These are phyloP conservation scores for Apiospora rasikravindrae DNA, from an alignment of 2,329 filamentous ascomycete genomes.

Conservation along the genomic window DNA sequence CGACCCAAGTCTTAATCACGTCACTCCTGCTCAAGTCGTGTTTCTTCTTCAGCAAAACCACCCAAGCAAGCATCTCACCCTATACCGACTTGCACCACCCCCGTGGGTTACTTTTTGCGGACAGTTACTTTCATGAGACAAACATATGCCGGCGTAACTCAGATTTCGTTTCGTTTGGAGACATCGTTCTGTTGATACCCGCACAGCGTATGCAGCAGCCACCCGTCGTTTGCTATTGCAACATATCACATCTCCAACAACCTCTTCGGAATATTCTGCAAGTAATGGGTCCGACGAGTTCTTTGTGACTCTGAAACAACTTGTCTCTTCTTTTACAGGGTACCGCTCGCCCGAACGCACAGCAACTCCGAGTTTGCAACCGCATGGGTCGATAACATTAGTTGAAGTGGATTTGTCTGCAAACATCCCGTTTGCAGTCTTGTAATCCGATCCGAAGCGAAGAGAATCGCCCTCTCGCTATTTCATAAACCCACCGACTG, in stretches of 20 bases:
- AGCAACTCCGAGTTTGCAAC: background rate
- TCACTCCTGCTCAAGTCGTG: background rate
- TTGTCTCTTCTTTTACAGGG: conserved; percentile 7
- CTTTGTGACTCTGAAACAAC: conserved; percentile 6
- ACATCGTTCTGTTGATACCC: conserved; percentile 16
- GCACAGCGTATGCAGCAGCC: conserved; percentile 8
- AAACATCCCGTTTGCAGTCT: conserved; percentile 4
- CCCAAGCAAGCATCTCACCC: background rate
- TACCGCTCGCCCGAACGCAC: background rate
- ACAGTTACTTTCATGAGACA: background rate
- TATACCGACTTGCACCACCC: background rate
- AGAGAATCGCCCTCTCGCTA: conserved; percentile 3
- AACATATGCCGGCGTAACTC: background rate
- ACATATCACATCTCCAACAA: background rate
- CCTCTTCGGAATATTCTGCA: background rate
- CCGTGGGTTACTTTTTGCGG: background rate
- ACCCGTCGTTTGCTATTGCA: conserved; percentile 10
- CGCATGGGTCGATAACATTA: conserved; percentile 12
- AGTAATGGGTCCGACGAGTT: background rate
- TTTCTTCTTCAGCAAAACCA: background rate
- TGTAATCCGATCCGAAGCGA: background rate
- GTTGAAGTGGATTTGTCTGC: conserved; percentile 9
- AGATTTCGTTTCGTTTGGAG: conserved; percentile 16
- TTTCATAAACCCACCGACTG: background rate
- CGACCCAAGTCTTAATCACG: conserved; percentile 1